Conservation (phyloP, 2,329 filamentous ascomycete species). For the Diaporthe sp. region DNA sequence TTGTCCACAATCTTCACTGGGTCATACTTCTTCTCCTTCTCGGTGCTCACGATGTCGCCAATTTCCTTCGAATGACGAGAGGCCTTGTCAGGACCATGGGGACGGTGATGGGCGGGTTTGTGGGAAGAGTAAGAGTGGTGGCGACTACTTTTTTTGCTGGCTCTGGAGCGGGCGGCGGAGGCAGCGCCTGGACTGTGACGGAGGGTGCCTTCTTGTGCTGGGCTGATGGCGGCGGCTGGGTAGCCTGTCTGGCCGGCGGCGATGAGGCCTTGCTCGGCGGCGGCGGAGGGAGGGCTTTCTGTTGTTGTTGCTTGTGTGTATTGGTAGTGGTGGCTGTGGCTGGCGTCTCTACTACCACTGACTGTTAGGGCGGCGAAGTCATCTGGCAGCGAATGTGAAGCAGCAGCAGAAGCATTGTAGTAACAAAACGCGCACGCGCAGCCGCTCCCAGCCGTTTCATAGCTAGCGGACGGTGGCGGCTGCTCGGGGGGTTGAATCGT, state of each 20-base stretch:
- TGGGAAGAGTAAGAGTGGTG: slow-evolving; percentile 23
- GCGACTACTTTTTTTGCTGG: slow-evolving; percentile 24
- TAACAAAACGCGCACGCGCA: background rate
- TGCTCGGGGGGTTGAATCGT: background rate
- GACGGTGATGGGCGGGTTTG: slow-evolving; percentile 14
- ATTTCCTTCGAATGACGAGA: slow-evolving; percentile 30
- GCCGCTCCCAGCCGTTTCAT: background rate
- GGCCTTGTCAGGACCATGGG: slow-evolving; percentile 22
- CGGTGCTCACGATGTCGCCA: slow-evolving; percentile 22
- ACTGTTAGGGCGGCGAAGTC: slow-evolving; percentile 23
- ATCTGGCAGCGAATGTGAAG: background rate
- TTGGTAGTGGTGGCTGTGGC: background rate
- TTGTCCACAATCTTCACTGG: slow-evolving; percentile 30
- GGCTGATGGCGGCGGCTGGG: background rate
- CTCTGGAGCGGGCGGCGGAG: slow-evolving; percentile 25
- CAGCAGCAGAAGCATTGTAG: background rate
- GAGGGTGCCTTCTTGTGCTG: slow-evolving; percentile 9
- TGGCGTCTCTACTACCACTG: slow-evolving; percentile 24
- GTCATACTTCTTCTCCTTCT: slow-evolving; percentile 32
- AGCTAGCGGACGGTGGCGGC: background rate
- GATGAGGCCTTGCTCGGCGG: slow-evolving; percentile 2
- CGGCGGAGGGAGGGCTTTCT: slow-evolving; percentile 7
- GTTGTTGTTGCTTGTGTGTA: slow-evolving; percentile 10
- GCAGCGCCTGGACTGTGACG: background rate
- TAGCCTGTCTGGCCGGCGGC: background rate